phyloP scores from a whole-genome alignment of 140 eudicot species.

The Oenanthe javanica region DNA sequence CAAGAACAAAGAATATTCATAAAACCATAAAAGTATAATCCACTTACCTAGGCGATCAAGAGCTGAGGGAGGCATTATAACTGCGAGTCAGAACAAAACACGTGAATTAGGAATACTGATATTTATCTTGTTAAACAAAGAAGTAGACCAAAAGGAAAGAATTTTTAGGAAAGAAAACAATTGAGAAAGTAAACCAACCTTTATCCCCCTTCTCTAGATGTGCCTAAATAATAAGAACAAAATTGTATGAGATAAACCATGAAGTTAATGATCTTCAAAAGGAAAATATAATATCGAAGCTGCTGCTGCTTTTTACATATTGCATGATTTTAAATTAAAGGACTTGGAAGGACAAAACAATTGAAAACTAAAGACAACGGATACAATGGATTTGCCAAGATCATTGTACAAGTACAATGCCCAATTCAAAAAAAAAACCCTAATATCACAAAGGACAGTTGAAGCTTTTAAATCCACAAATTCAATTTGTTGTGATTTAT shows the following conservation, averaged over 20 bases:
- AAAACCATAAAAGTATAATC: not conserved
- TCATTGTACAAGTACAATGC: not conserved
- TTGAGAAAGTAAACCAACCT: conserved; percentile 45
- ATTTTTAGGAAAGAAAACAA: not conserved
- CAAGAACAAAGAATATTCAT: not conserved
- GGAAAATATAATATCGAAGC: not conserved
- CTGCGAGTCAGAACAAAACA: conserved; percentile 24
- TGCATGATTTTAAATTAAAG: not conserved
- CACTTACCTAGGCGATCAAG: conserved; percentile 83
- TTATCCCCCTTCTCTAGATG: conserved; percentile 85
- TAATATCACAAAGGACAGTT: not conserved
- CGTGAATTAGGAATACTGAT: conserved; percentile 5
- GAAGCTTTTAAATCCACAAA: not conserved
- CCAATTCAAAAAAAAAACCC: not conserved
- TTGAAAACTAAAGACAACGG: not conserved
- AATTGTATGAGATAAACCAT: not conserved
- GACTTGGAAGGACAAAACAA: not conserved
- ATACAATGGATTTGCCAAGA: not conserved
- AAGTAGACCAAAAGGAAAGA: conserved; percentile 6
- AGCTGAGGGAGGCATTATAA: conserved; percentile 92
- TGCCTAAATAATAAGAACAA: conserved; percentile 33
- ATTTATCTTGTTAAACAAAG: not conserved
- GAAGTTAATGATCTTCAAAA: not conserved
- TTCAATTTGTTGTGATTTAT: not conserved
- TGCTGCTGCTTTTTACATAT: not conserved